Base-by-base conservation (phyloP, 2,329 filamentous ascomycete genomes). In the Fusarium sulawesiense region DNA sequence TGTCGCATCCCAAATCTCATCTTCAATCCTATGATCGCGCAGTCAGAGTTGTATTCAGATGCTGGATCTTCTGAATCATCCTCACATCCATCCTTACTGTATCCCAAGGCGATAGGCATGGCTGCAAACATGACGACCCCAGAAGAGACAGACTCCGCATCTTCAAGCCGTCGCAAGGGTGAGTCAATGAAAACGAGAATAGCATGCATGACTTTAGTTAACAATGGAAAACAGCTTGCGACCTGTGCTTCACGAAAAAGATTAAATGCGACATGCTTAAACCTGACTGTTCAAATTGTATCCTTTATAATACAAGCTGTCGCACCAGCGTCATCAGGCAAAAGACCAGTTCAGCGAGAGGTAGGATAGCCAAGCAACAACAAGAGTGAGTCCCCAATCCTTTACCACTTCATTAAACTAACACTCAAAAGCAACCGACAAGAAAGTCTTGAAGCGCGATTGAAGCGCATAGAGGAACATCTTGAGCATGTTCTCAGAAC, bases 261-360 rank as follows among this genome's bases (percentile, higher is more conserved):
- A 83, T 84, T 48, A 83, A 82, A 67, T 84, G 82, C 50, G 82
- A 84, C 67, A 80, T 80, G 78, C 50, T 81, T 8, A 82, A 81
- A 64, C 82, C 82, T 1, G 70, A 77, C 11, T 84, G 82, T 61
- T 83, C 81, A 2, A 83, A 84, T 45, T 84, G 82, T 46, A 71
- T 77, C 10, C 72, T 83, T 6, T 84, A 84, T 65, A 77, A 78
- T n/a, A 75, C 81, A 6, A 72, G 77, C n/a, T 83, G 82, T 64
- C 69, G 59, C 18, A 78, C 75, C 4, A 76, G 68, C 50, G 69
- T 72, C 46, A 70, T 76, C 11, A 68, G 75, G 10, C 70, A 72
- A 21, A 77, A 75, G 45, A 42, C 75, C 10, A 75, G 67, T n/a
- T 59, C 72, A 1, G 60, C 69, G 8, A 74, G 64, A 20, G 44